Base-by-base conservation (phyloP, 345 rosid genomes). In the Populus simonii region DNA sequence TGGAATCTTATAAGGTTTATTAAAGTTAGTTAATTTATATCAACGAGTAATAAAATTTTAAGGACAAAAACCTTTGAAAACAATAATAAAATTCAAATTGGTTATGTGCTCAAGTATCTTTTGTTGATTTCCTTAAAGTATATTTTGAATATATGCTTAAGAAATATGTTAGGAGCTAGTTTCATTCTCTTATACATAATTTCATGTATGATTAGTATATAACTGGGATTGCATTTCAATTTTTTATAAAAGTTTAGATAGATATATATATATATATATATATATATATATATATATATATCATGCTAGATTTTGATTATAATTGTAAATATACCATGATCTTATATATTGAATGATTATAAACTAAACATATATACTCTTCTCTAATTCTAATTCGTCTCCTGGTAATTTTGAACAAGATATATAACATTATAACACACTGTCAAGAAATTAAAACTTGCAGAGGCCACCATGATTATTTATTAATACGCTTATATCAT, bases 1-100 rank as follows among this genome's bases (percentile, higher is more conserved):
- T 57, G 0, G 0, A 22, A 57, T 22, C 1, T 0, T 22, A 0
- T 8, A 2, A 22, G 0, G 1, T 0, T 3, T 22, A 57, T 57
- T 57, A 27, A 57, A 22, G 0, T 20, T 55, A 22, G 13, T 22
- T n/a, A n/a, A n/a, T n/a, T n/a, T n/a, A n/a, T n/a, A n/a, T n/a
- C n/a, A n/a, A n/a, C n/a, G n/a, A n/a, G n/a, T n/a, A n/a, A 53
- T 53, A 7, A 55, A 41, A 12, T 41, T 41, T 33, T 4, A 33
- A 33, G 6, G 36, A 4, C 0, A 33, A 33, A 33, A 0, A 49
- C 2, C 1, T 0, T 55, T 55, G 3, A 22, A 10, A 22, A 55
- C 4, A 8, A 55, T 12, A 22, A 55, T 4, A 55, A 55, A 22
- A 20, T 20, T 55, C 61, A 22, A 1, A 20, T 22, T 2, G 12